Evolutionary conservation across 768 basidiomycete genomes (phyloP).

Genomic region (Boletales sp.): DNA sequence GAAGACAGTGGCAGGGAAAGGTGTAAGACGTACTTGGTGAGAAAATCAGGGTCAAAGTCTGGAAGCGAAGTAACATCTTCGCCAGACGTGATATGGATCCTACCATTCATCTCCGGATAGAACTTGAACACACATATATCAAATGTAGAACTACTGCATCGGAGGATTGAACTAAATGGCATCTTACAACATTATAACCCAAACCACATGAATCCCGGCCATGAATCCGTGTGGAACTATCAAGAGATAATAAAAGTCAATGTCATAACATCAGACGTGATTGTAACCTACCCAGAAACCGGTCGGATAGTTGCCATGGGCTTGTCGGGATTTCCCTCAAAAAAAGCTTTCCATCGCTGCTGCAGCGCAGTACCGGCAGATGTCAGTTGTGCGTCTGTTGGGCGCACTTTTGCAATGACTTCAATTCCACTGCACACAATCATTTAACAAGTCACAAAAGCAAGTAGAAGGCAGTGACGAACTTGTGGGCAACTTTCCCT

Average conservation of each 20-base stretch:
- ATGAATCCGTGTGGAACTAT: conserved; percentile 22
- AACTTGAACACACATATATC: conserved; percentile 11
- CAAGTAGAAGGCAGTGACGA: conserved; percentile 1
- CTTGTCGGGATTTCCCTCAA: conserved; percentile 49
- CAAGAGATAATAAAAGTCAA: not conserved
- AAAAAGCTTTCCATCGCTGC: conserved; percentile 50
- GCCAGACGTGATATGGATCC: conserved; percentile 44
- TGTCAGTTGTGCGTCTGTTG: conserved; percentile 45
- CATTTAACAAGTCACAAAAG: not conserved
- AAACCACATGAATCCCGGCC: conserved; percentile 26
- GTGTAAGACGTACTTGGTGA: conserved; percentile 36
- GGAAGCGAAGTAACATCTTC: conserved; percentile 38
- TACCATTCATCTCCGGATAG: conserved; percentile 46
- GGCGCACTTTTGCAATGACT: conserved; percentile 53
- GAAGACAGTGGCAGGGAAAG: no score
- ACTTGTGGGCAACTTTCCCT: conserved; percentile 57
- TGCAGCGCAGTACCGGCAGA: conserved; percentile 44
- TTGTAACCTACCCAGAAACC: conserved; percentile 35
- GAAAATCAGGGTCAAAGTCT: conserved; percentile 43
- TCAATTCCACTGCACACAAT: conserved; percentile 45
- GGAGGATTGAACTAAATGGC: no score
- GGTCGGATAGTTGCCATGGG: conserved; percentile 44
- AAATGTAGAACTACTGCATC: not conserved
- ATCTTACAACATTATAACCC: conserved; percentile 33
- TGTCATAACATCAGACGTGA: not conserved